Evolutionary conservation across 495 filamentous ascomycete species (phyloP), one percentile per base, ranked within the genome.

Genomic region (Aspergillus bertholletiae): DNA sequence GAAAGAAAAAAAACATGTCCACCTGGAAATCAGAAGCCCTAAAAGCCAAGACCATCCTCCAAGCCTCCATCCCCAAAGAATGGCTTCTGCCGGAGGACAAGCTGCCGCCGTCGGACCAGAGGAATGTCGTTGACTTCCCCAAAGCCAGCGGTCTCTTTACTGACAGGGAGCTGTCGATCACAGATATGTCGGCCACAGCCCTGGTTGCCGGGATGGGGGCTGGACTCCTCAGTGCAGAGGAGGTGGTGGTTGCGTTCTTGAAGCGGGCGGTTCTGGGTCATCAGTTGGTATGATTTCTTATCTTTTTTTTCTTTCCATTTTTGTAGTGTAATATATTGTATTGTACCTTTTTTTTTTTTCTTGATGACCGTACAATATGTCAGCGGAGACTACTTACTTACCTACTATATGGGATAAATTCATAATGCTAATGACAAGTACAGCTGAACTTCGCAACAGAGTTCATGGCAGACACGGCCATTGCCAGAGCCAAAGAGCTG

Each of bases 381-480:
- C n/a, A n/a, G n/a, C n/a, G n/a, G n/a, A n/a, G n/a, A n/a, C n/a
- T n/a, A n/a, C n/a, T n/a, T n/a, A n/a, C n/a, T n/a, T n/a, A n/a
- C n/a, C n/a, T n/a, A n/a, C n/a, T n/a, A n/a, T n/a, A n/a, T n/a
- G n/a, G n/a, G n/a, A n/a, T n/a, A n/a, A n/a, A n/a, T n/a, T n/a
- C n/a, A n/a, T n/a, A n/a, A n/a, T n/a, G n/a, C n/a, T n/a, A n/a
- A n/a, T n/a, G n/a, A n/a, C 26, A 21, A 30, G 26, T 52, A 41
- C 22, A 77, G 72, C 72, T 75, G 51, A 85, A 88, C 60, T 88
- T 86, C 54, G 75, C 86, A 4, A 84, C 81, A 3, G 87, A 91
- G 53, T 84, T 86, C 47, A 74, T 87, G 59, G 85, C 86, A 46
- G 78, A 82, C 12, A 66, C 74, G 30, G 88, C 86, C 2, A 72